A percentile compares a stretch with the other conserved stretches of the same genome.
phyloP scores from a whole-genome alignment of 208 protist species.

The Leishmania tarentolae region DNA sequence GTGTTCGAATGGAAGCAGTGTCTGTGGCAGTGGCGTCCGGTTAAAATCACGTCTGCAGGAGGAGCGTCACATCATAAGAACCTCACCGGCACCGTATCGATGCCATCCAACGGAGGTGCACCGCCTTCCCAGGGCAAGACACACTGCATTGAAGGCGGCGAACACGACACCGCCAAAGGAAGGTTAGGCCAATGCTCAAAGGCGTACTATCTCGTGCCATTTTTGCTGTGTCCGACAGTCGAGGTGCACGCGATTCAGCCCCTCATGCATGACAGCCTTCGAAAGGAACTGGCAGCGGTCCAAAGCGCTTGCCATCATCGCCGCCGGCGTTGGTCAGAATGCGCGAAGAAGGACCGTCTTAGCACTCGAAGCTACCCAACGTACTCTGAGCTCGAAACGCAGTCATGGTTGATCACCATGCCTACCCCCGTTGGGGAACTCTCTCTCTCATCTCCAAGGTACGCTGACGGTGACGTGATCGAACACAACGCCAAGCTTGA shows the following conservation, averaged over 20 bases:
- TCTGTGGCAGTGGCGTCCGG: constrained; percentile 78
- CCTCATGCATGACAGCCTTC: constrained; percentile 11
- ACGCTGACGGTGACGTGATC: background rate
- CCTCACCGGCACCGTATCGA: background rate
- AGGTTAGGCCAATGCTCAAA: background rate
- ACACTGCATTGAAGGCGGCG: background rate
- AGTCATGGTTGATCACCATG: background rate
- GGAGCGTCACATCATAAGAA: background rate
- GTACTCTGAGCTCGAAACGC: background rate
- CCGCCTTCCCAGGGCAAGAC: background rate
- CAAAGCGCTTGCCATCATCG: background rate
- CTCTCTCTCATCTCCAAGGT: background rate
- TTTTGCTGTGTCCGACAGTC: constrained; percentile 45
- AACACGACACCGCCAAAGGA: background rate
- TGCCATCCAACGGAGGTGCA: background rate
- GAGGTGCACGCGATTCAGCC: constrained; percentile 18
- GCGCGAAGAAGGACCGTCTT: background rate
- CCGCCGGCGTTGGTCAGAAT: background rate
- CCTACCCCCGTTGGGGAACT: constrained; percentile 10
- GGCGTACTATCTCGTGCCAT: constrained; percentile 37
- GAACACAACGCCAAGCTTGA: background rate
- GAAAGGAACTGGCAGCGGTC: constrained; percentile 1
- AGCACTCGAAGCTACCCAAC: background rate
- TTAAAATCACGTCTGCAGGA: background rate
- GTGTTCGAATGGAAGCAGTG: constrained; percentile 48